Percentiles rank a stretch among this genome's conserved stretches.
These are phyloP conservation scores for Teunomyces pallodes DNA, from an alignment of 805 yeast genomes.

Conservation along the genomic window DNA sequence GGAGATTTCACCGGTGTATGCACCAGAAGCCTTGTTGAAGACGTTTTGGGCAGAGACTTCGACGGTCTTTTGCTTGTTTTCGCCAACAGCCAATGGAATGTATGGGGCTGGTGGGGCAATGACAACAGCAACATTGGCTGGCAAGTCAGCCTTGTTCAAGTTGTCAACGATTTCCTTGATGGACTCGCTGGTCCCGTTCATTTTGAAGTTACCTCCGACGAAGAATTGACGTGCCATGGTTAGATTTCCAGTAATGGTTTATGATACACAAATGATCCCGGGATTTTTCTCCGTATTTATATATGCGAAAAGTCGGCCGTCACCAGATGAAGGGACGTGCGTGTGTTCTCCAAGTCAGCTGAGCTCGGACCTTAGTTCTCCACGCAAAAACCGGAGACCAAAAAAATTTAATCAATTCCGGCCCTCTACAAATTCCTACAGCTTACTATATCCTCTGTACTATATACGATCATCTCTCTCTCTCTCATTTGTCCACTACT, in stretches of 20 bases:
- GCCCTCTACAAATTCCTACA: too few relatives aligned
- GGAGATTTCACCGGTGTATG: slow-evolving; percentile 96
- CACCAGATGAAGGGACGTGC: slow-evolving; percentile 3
- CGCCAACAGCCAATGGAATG: slow-evolving; percentile 69
- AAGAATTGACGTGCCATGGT: slow-evolving; percentile 84
- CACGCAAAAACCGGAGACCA: neutral
- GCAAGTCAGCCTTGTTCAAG: slow-evolving; percentile 76
- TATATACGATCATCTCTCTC: too few relatives aligned
- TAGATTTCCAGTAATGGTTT: slow-evolving; percentile 1
- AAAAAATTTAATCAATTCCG: neutral
- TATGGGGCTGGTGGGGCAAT: slow-evolving; percentile 96
- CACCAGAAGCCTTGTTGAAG: slow-evolving; percentile 86
- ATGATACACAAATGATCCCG: neutral
- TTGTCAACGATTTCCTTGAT: slow-evolving; percentile 79
- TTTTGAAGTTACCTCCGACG: slow-evolving; percentile 99
- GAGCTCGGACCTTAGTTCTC: slow-evolving; percentile 2
- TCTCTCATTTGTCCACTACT: neutral
- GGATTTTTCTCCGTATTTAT: slow-evolving; percentile 3
- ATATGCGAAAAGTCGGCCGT: slow-evolving; percentile 8
- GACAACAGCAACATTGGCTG: slow-evolving; percentile 84
- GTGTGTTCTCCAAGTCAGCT: slow-evolving; percentile 2
- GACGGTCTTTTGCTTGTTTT: slow-evolving; percentile 69
- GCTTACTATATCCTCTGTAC: too few relatives aligned
- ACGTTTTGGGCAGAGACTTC: slow-evolving; percentile 90
- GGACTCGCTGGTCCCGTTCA: slow-evolving; percentile 91